A percentile compares a stretch with the other conserved stretches of the same genome.
Conservation (phyloP, 1,284 basidiomycete species). For the Hemileia vastatrix region DNA sequence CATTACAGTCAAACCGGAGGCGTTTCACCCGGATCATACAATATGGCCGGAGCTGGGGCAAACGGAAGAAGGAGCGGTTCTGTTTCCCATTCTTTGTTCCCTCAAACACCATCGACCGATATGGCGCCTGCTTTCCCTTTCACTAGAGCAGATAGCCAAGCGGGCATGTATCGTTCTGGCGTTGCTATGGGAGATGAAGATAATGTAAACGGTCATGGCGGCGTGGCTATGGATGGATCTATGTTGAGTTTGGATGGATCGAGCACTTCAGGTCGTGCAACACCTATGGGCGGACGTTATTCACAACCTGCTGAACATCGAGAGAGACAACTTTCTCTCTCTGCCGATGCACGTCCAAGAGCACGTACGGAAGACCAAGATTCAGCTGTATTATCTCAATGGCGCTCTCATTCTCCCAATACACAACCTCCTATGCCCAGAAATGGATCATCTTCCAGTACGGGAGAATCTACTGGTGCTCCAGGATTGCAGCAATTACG, state of each 20-base stretch:
- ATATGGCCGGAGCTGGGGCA: conserved; percentile 5
- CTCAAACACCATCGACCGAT: conserved; percentile 15
- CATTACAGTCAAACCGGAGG: no score
- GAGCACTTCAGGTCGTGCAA: not conserved
- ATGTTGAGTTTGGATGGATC: not conserved
- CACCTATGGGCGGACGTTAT: conserved; percentile 6
- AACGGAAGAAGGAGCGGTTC: conserved; percentile 8
- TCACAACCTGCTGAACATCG: conserved; percentile 16
- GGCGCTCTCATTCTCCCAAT: not conserved
- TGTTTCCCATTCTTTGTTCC: conserved; percentile 15
- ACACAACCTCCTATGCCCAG: conserved; percentile 41
- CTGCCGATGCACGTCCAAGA: conserved; percentile 6
- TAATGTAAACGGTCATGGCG: conserved; percentile 4
- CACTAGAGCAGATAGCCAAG: conserved; percentile 12
- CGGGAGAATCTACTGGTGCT: no score
- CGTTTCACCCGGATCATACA: no score
- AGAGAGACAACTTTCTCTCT: not conserved
- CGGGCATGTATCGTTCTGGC: no score
- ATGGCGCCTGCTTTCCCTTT: conserved; percentile 12
- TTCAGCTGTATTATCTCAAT: no score
- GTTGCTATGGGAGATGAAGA: conserved; percentile 21
- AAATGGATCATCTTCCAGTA: conserved; percentile 47
- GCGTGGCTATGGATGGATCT: conserved; percentile 6
- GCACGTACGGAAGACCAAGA: conserved; percentile 20
- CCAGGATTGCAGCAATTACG: no score